Conservation (phyloP, 2,329 filamentous ascomycete genomes). For the Neospermospora avenae region DNA sequence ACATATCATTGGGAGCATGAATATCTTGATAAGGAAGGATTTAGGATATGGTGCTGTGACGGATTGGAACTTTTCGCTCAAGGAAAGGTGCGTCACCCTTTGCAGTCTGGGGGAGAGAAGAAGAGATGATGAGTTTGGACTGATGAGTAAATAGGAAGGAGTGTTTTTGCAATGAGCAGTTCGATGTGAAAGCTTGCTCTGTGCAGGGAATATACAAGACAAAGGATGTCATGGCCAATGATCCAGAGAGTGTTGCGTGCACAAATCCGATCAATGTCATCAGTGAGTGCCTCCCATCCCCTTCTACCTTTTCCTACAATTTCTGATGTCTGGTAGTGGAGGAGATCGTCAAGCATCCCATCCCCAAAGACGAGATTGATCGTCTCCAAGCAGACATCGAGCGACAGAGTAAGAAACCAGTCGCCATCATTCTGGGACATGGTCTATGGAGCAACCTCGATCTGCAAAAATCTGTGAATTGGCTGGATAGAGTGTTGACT, state of each 20-base stretch:
- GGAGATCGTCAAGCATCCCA: constrained; percentile 43
- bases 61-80: constrained; percentile 45
- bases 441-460: constrained; percentile 48
- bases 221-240: constrained; percentile 41
- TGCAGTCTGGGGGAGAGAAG: too few species aligned
- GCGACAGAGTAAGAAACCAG: constrained; percentile 24
- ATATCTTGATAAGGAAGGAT: constrained; percentile 44
- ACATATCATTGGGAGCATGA: constrained; percentile 46
- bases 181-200: constrained; percentile 47
- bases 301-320: too few species aligned
- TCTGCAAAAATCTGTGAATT: constrained; percentile 39
- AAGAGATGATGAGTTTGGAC: background rate
- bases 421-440: constrained; percentile 45
- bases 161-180: constrained; percentile 49
- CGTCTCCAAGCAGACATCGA: constrained; percentile 40
- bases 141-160: constrained; percentile 33
- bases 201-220: constrained; percentile 48
- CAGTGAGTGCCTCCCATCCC: constrained; percentile 25
- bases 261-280: constrained; percentile 38
- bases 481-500: constrained; percentile 39
- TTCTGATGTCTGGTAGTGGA: constrained; percentile 32
- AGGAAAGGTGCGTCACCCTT: constrained; percentile 37
- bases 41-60: constrained; percentile 48
- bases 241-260: constrained; percentile 42
- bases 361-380: constrained; percentile 39